Evolutionary conservation across 2,329 filamentous ascomycete genomes (phyloP).

Genomic region (Fusarium agapanthi): DNA sequence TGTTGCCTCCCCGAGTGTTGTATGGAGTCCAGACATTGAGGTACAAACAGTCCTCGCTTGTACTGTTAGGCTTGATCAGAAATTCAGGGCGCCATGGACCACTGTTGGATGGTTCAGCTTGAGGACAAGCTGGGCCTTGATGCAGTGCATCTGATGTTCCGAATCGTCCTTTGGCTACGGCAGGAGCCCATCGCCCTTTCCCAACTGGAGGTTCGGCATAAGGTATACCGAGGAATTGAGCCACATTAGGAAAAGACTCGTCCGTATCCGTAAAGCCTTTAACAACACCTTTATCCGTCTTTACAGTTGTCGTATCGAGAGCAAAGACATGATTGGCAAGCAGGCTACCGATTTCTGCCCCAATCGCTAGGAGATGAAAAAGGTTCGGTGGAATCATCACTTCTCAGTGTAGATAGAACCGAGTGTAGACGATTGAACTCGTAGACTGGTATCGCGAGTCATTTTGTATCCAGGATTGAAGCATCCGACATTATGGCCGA

Average conservation of each 20-base stretch:
- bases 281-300: background rate
- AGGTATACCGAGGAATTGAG: constrained; percentile 10
- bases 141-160: background rate
- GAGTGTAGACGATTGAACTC: too few relatives aligned
- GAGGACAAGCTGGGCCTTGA: constrained; percentile 2
- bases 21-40: background rate
- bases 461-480: background rate
- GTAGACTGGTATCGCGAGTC: background rate
- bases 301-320: background rate
- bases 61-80: constrained; percentile 9
- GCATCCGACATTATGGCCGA: background rate
- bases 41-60: constrained; percentile 1
- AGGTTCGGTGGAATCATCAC: background rate
- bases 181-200: background rate
- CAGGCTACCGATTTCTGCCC: background rate
- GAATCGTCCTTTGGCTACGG: background rate
- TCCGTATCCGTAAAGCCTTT: background rate
- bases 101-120: background rate
- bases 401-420: too few relatives aligned
- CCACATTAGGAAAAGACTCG: background rate
- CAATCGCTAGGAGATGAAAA: background rate
- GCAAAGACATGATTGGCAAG: background rate
- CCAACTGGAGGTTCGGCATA: background rate
- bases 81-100: constrained; percentile 2
- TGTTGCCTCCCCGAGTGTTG: background rate